These are phyloP conservation scores for Fomitopsis schrenkii DNA, from an alignment of 1,284 basidiomycete genomes.

Conservation along the genomic window DNA sequence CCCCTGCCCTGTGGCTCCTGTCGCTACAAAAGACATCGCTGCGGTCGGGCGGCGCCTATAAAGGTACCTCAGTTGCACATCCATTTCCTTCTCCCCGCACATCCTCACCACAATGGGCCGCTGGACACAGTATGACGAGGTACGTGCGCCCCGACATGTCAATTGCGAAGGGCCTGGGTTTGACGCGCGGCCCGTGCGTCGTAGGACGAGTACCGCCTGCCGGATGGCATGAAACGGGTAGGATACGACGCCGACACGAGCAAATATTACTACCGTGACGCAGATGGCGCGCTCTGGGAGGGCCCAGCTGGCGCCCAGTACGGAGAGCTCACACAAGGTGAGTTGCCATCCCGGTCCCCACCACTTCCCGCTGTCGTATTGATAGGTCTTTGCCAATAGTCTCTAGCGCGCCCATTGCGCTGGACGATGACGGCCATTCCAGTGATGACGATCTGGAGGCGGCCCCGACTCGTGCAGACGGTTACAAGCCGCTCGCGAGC, in stretches of 20 bases:
- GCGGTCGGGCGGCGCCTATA: neutral
- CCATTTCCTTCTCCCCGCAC: neutral
- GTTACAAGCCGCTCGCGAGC: conserved; percentile 50
- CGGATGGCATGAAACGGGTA: conserved; percentile 38
- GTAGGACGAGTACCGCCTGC: conserved; percentile 37
- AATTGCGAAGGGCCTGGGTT: conserved; percentile 3
- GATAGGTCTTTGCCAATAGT: conserved; percentile 11
- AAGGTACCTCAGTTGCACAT: conserved; percentile 5
- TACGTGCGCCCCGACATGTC: conserved; percentile 13
- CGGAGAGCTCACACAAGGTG: conserved; percentile 33
- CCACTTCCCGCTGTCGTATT: neutral
- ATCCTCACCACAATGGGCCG: conserved; percentile 28
- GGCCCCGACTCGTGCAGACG: conserved; percentile 44
- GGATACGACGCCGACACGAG: conserved; percentile 40
- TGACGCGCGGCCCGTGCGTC: neutral
- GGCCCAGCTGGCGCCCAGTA: conserved; percentile 32
- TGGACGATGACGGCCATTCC: conserved; percentile 15
- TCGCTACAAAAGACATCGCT: neutral
- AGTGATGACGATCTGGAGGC: conserved; percentile 53
- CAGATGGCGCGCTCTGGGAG: conserved; percentile 32
- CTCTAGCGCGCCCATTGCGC: conserved; percentile 16
- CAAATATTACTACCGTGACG: conserved; percentile 33
- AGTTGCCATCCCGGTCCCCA: conserved; percentile 11
- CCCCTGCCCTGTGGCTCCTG: neutral
- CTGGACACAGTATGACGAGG: conserved; percentile 40